Conservation (phyloP, 2,329 filamentous ascomycete species). For the Paracorniculantispora psalliotae region DNA sequence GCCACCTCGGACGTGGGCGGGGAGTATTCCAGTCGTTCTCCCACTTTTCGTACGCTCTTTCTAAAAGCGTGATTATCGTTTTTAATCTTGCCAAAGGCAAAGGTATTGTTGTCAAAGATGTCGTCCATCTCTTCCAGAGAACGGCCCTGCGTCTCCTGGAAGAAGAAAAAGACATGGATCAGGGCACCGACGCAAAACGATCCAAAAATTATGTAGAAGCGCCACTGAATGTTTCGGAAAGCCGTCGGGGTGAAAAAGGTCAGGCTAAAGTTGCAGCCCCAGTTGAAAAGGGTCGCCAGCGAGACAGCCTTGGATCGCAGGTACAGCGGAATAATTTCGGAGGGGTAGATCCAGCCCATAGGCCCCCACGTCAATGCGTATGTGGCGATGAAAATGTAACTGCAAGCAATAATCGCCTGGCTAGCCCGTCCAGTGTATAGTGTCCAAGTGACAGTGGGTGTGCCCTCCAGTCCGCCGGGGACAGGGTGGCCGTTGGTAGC, state of each 20-base stretch:
- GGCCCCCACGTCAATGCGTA: conserved; percentile 38
- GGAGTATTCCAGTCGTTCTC: conserved; percentile 11
- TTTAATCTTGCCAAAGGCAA: conserved; percentile 17
- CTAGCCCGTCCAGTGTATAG: conserved; percentile 37
- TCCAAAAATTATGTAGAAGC: conserved; percentile 20
- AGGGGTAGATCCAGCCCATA: conserved; percentile 42
- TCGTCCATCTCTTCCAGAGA: conserved; percentile 17
- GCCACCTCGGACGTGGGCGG: conserved; percentile 13
- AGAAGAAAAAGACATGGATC: conserved; percentile 16
- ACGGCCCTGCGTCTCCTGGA: conserved; percentile 15
- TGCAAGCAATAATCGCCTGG: conserved; percentile 58
- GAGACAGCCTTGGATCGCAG: conserved; percentile 42
- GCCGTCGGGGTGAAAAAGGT: conserved; percentile 29
- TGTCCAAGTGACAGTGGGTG: conserved; percentile 24
- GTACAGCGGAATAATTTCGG: conserved; percentile 40
- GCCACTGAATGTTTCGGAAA: conserved; percentile 23
- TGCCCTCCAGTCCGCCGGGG: conserved; percentile 40
- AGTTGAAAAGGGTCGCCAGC: conserved; percentile 34
- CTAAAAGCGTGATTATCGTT: conserved; percentile 4
- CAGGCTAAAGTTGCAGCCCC: conserved; percentile 30
- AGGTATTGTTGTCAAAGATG: conserved; percentile 15
- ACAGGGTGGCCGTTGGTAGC: conserved; percentile 35
- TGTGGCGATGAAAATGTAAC: conserved; percentile 55
- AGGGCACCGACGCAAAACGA: conserved; percentile 13
- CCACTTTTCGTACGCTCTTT: conserved; percentile 8